A percentile compares a stretch with the other conserved stretches of the same genome.
Conservation (phyloP, 176 grass and related monocot species). For the Raddia distichophylla region DNA sequence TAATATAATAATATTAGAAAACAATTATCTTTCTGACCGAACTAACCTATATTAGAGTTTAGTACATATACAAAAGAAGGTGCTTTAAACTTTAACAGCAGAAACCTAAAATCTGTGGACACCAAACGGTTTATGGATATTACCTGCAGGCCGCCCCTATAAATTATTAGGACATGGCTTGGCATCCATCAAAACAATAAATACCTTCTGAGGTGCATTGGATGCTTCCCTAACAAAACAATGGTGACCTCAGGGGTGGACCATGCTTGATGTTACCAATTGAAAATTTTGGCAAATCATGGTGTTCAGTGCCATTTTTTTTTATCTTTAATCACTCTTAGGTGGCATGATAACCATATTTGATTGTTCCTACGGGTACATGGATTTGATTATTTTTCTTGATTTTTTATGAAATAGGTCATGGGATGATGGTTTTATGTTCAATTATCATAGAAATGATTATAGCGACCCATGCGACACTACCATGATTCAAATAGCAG, state of each 20-base stretch:
- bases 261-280: conserved; percentile 37
- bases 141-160: background rate
- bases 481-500: background rate
- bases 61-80: too few species aligned
- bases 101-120: too few species aligned
- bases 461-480: too few species aligned
- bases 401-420: too few species aligned
- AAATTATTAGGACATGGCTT: conserved; percentile 7
- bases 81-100: too few species aligned
- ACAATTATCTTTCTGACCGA: too few species aligned
- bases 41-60: too few species aligned
- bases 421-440: background rate
- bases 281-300: background rate
- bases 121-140: too few species aligned
- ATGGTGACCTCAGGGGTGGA: conserved; percentile 24
- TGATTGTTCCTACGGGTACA: conserved; percentile 29
- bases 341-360: background rate
- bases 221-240: conserved; percentile 32
- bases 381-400: background rate
- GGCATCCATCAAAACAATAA: background rate
- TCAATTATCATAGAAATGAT: background rate
- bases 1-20: too few species aligned
- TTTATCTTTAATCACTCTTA: conserved; percentile 23
- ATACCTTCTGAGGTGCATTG: background rate
- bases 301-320: background rate